Conservation (phyloP, 768 basidiomycete species). For the Leccinum aurantiacum region DNA sequence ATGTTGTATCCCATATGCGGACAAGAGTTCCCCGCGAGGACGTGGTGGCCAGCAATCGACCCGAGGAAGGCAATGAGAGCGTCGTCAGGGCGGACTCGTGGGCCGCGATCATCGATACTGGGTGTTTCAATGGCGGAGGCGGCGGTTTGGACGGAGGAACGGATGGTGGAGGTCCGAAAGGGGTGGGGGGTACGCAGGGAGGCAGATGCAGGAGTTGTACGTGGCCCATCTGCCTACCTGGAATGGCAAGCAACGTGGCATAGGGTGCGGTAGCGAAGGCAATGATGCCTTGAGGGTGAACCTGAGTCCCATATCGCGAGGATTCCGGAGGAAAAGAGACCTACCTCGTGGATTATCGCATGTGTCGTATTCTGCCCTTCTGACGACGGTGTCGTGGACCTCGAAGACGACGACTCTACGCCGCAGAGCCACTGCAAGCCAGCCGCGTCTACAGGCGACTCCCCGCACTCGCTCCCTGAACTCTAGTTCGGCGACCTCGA, state of each 20-base stretch:
- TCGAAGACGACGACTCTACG: constrained; percentile 79
- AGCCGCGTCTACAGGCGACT: constrained; percentile 75
- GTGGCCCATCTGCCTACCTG: constrained; percentile 84
- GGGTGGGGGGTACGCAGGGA: constrained; percentile 64
- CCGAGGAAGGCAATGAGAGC: constrained; percentile 74
- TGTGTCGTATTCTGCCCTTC: constrained; percentile 82
- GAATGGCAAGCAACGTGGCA: constrained; percentile 81
- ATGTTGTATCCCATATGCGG: constrained; percentile 77
- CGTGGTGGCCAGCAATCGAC: constrained; percentile 79
- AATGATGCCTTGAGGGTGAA: constrained; percentile 59
- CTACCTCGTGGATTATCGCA: constrained; percentile 82
- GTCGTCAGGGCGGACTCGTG: constrained; percentile 80
- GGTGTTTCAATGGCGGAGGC: constrained; percentile 56
- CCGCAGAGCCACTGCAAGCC: constrained; percentile 80
- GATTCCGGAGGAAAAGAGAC: constrained; percentile 19
- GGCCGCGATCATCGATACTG: constrained; percentile 80
- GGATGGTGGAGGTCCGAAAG: constrained; percentile 55
- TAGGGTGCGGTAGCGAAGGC: constrained; percentile 76
- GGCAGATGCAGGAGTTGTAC: constrained; percentile 86
- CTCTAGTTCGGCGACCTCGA: constrained; percentile 85
- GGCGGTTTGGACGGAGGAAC: constrained; percentile 55
- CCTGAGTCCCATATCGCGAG: constrained; percentile 4
- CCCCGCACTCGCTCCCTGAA: constrained; percentile 84
- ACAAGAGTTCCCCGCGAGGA: constrained; percentile 83
- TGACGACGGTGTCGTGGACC: constrained; percentile 57